Evolutionary conservation across 2,329 filamentous ascomycete species (phyloP), one percentile per base, ranked within the genome.

Genomic region (Botrytis paeoniae): DNA sequence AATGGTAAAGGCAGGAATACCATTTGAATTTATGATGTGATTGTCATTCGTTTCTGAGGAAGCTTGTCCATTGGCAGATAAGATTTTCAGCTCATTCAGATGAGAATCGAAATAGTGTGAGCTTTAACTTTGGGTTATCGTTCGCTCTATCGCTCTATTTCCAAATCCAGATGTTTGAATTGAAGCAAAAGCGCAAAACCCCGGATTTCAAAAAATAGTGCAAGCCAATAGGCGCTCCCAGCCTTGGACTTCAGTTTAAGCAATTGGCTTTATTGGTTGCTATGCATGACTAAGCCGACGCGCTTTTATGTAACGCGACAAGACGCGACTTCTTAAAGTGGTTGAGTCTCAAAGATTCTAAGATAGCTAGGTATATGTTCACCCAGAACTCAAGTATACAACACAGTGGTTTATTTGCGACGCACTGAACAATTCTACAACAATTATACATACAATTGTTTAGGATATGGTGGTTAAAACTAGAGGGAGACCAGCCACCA

Each of bases 401-500:
- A 43, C 48, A 48, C n/a, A n/a, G 57, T 35, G 54, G n/a, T n/a
- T n/a, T 39, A 43, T 16, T 48, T 65, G 51, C 60, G 25, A 32
- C 35, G 20, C 32, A 32, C 37, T 69, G 60, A 61, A 51, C 35
- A 61, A 25, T 32, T 32, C 48, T 45, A 59, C 41, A 35, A 48
- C 62, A 35, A 12, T 29, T 57, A 32, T 10, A 57, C 60, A 62
- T 41, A 39, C 60, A 18, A 39, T n/a, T 29, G 10, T 32, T 41
- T 70, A 29, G 39, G 60, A 70, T 39, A 78, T 74, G 51, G 48
- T 57, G 65, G 79, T 77, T 74, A 80, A 78, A 72, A 80, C 79
- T 74, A 76, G 79, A 71, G 75, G 75, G 22, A 79, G 75, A 75
- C 70, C 73, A 69, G 75, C 78, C 14, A 72, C 75, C 9, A 80